Conservation (phyloP, 2,329 filamentous ascomycete genomes). For the Gremmenia infestans region DNA sequence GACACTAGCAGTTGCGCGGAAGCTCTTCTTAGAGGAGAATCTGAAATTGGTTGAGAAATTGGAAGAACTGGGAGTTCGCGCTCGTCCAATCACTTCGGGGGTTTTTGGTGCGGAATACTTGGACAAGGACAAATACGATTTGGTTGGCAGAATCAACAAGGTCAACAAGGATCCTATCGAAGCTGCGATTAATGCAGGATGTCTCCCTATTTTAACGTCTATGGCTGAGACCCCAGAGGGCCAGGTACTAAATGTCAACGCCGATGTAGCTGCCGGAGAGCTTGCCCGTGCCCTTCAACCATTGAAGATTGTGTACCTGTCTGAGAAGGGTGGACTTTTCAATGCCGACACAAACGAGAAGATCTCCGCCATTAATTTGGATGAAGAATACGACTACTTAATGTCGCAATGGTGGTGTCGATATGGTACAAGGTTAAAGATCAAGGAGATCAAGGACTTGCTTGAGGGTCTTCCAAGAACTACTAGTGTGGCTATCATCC, state of each 20-base stretch:
- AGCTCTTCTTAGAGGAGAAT: slow-evolving; percentile 94
- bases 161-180: slow-evolving; percentile 90
- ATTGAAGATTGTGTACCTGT: slow-evolving; percentile 96
- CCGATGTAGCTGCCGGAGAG: slow-evolving; percentile 92
- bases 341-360: slow-evolving; percentile 91
- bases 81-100: slow-evolving; percentile 81
- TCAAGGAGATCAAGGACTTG: slow-evolving; percentile 94
- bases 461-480: slow-evolving; percentile 83
- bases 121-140: slow-evolving; percentile 92
- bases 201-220: slow-evolving; percentile 88
- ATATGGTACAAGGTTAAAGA: slow-evolving; percentile 93
- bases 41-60: slow-evolving; percentile 85
- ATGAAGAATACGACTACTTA: slow-evolving; percentile 89
- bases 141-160: slow-evolving; percentile 90
- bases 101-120: slow-evolving; percentile 93
- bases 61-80: slow-evolving; percentile 83
- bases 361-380: slow-evolving; percentile 95
- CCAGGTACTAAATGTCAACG: slow-evolving; percentile 94
- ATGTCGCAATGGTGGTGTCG: slow-evolving; percentile 95
- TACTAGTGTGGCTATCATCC: slow-evolving; percentile 95
- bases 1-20: slow-evolving; percentile 84
- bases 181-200: slow-evolving; percentile 83
- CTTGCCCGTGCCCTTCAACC: slow-evolving; percentile 84
- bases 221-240: slow-evolving; percentile 93
- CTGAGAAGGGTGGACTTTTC: slow-evolving; percentile 94